Base-by-base conservation (phyloP, 176 grass and related monocot genomes). In the Aegilops tauschii region DNA sequence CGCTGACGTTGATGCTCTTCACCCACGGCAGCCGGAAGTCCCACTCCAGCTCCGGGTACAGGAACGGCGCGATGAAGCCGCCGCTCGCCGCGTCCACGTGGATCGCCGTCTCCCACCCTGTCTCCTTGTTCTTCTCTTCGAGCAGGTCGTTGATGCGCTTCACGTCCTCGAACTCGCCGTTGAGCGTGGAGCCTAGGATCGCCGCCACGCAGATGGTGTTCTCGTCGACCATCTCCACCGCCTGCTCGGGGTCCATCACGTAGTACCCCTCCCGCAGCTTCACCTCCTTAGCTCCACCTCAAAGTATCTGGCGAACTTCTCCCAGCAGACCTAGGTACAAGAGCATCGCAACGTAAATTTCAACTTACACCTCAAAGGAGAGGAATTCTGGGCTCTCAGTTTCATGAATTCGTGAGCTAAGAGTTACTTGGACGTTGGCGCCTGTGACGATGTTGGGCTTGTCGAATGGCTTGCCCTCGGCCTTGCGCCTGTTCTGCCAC, bases 161-260 rank as follows among this genome's bases (percentile, higher is more conserved):
- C 40, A 99, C 97, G 80, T 99, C 97, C 89, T 99, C 97, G 56
- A 99, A 99, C 83, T 99, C 97, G 77, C 97, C 97, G 78, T 96
- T 99, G 54, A 99, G 94, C 52, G 97, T 99, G 5, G 97, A 99
- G 11, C 97, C 97, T 32, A 99, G 87, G 92, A 99, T 99, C 3
- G 94, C 94, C 0, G 94, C 97, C 1, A 96, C 97, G 84, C 97
- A 99, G 84, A 99, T 96, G 65, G 97, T 99, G 90, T 96, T 99
- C 87, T 99, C 97, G 69, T 99, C 94, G 3, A 99, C 97, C 88
- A 99, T 64, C 54, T 86, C 92, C 11, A 93, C 97, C 9, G 97
- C 97, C 90, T 99, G 86, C 86, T 88, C 92, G 0, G 97, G 97
- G 90, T 96, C 87, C 97, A 99, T 99, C 14, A 99, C 94, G 72